phyloP scores from a whole-genome alignment of 1,139 yeast genomes.

The Nematodospora anomalae region DNA sequence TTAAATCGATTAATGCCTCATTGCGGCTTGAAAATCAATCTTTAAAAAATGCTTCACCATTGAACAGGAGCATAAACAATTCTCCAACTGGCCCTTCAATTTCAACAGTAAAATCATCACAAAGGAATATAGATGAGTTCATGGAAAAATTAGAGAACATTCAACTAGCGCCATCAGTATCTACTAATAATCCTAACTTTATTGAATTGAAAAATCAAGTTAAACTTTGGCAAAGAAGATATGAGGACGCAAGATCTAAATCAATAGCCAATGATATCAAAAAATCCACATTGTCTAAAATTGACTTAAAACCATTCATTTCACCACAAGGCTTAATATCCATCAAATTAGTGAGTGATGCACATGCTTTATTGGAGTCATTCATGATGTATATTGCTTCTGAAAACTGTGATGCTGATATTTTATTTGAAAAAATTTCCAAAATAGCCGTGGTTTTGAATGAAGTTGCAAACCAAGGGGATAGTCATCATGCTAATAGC shows the following conservation, averaged over 20 bases:
- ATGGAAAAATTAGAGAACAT: slow-evolving; percentile 30
- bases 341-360: slow-evolving; percentile 41
- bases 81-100: slow-evolving; percentile 3
- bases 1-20: slow-evolving; percentile 35
- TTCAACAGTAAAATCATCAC: slow-evolving; percentile 1
- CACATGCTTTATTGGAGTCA: slow-evolving; percentile 50
- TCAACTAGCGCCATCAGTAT: slow-evolving; percentile 17
- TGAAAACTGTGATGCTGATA: slow-evolving; percentile 36
- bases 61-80: slow-evolving; percentile 3
- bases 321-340: slow-evolving; percentile 48
- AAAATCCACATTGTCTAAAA: slow-evolving; percentile 22
- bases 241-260: slow-evolving; percentile 40
- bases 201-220: slow-evolving; percentile 33
- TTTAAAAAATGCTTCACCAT: slow-evolving; percentile 24
- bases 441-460: slow-evolving; percentile 51
- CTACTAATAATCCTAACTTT: slow-evolving; percentile 20
- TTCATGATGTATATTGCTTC: slow-evolving; percentile 37
- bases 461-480: slow-evolving; percentile 48
- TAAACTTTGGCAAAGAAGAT: slow-evolving; percentile 47
- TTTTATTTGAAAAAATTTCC: slow-evolving; percentile 56
- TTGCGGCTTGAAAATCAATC: slow-evolving; percentile 44
- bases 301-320: slow-evolving; percentile 31
- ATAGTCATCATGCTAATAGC: slow-evolving; percentile 33
- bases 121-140: slow-evolving; percentile 25
- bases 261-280: slow-evolving; percentile 25